A percentile compares a stretch with the other conserved stretches of the same genome.
Conservation (phyloP, 257 asterid species). For the Linderniella brevidens region DNA sequence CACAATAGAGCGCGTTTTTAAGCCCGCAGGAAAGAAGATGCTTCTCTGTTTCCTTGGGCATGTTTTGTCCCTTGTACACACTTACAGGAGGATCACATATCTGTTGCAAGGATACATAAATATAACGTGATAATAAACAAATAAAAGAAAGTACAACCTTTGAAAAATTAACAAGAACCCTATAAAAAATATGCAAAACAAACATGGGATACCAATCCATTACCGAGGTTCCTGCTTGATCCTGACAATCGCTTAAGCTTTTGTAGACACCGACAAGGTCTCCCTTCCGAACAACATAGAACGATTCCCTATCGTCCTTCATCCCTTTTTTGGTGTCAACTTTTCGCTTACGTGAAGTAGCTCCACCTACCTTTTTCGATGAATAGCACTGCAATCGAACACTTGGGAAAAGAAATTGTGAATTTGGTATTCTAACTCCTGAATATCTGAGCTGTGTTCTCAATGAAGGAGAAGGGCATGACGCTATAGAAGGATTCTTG, state of each 20-base stretch:
- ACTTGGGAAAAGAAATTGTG: constrained; percentile 17
- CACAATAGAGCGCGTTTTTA: constrained; percentile 71
- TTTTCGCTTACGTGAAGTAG: constrained; percentile 22
- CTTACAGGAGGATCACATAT: constrained; percentile 91
- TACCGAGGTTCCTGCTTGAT: constrained; percentile 97
- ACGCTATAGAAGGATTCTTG: constrained; percentile 22
- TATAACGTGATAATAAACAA: not conserved
- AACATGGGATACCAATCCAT: constrained; percentile 13
- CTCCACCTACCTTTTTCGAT: constrained; percentile 26
- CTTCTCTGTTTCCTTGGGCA: constrained; percentile 83
- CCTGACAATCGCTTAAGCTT: constrained; percentile 88
- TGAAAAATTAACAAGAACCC: not conserved
- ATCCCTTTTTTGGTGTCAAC: constrained; percentile 21
- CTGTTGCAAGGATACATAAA: constrained; percentile 22
- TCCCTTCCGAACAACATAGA: constrained; percentile 91
- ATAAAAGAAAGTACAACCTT: too few species aligned
- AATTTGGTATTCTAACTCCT: constrained; percentile 25
- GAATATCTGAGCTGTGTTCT: constrained; percentile 20
- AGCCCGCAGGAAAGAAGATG: constrained; percentile 72
- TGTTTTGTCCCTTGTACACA: constrained; percentile 62
- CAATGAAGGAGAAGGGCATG: constrained; percentile 25
- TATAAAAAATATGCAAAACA: constrained; percentile 2
- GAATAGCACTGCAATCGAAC: constrained; percentile 36
- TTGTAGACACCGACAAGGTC: constrained; percentile 81
- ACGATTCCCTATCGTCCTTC: constrained; percentile 88